These are phyloP conservation scores for Citrus reticulata DNA, from an alignment of 345 rosid genomes.

Conservation along the genomic window DNA sequence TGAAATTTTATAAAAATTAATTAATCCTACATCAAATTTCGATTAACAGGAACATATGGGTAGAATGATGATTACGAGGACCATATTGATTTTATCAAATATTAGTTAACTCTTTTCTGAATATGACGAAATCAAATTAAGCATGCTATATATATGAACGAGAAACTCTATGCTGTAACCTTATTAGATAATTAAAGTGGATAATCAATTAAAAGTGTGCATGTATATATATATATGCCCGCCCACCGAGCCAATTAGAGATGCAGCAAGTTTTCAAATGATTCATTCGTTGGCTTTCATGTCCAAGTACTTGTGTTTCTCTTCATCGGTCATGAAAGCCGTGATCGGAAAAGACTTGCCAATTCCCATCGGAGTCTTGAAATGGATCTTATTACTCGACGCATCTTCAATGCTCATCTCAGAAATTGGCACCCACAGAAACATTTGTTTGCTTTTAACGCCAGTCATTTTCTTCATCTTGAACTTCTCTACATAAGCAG, in stretches of 20 bases:
- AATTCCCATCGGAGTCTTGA: conserved; percentile 91
- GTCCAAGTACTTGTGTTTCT: conserved; percentile 41
- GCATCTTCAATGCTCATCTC: conserved; percentile 77
- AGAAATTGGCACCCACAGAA: conserved; percentile 79
- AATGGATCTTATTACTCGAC: conserved; percentile 44
- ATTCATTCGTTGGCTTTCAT: conserved; percentile 18
- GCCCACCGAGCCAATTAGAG: too few species aligned
- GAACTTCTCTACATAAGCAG: conserved; percentile 70
- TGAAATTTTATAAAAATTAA: too few species aligned
- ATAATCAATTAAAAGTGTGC: neutral
- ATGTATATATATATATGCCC: too few species aligned
- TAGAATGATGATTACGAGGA: too few species aligned
- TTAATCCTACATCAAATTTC: too few species aligned
- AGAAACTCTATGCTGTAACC: neutral
- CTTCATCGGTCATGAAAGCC: conserved; percentile 74
- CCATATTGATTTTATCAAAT: too few species aligned
- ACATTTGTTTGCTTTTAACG: conserved; percentile 78
- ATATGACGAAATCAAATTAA: neutral
- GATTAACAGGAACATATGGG: too few species aligned
- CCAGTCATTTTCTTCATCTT: conserved; percentile 96
- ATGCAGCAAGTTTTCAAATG: too few species aligned
- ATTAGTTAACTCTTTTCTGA: neutral
- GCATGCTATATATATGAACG: too few species aligned
- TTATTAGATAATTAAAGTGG: neutral
- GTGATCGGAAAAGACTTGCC: conserved; percentile 72